Conservation (phyloP, 108 stramenopile species). For the Conticribra guillardii region DNA sequence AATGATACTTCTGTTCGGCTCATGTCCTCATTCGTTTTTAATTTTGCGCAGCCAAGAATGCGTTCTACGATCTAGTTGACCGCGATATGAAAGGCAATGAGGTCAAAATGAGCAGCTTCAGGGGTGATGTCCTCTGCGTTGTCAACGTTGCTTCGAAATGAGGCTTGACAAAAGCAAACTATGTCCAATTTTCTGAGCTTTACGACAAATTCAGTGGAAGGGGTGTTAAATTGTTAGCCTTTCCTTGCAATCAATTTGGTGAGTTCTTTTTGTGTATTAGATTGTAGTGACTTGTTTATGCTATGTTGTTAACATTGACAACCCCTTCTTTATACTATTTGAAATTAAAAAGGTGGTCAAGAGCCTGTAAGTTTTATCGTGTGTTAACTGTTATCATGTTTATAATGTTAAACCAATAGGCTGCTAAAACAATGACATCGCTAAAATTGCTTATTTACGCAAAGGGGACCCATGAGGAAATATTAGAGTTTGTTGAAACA, state of each 20-base stretch:
- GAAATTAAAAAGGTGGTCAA: too few species aligned
- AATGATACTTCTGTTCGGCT: not conserved
- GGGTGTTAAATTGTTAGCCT: conserved; percentile 77
- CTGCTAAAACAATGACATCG: too few species aligned
- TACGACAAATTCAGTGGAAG: conserved; percentile 58
- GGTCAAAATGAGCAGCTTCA: conserved; percentile 56
- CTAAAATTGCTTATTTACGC: too few species aligned
- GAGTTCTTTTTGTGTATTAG: too few species aligned
- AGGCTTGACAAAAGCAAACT: conserved; percentile 56
- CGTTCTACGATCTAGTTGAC: conserved; percentile 62
- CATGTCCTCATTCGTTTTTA: conserved; percentile 4
- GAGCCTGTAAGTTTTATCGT: conserved; percentile 63
- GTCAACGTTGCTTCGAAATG: conserved; percentile 84
- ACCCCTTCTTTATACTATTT: too few species aligned
- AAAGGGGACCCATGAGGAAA: conserved; percentile 69
- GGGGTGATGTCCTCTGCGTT: conserved; percentile 66
- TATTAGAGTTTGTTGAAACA: conserved; percentile 58
- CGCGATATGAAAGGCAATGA: conserved; percentile 55
- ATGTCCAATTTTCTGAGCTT: conserved; percentile 50
- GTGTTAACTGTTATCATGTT: not conserved
- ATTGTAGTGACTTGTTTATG: too few species aligned
- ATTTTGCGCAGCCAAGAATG: conserved; percentile 20
- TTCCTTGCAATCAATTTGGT: conserved; percentile 88
- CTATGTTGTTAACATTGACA: too few species aligned
- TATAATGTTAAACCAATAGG: too few species aligned